These are phyloP conservation scores for Comarum palustre DNA, from an alignment of 306 rosid genomes.

Conservation along the genomic window DNA sequence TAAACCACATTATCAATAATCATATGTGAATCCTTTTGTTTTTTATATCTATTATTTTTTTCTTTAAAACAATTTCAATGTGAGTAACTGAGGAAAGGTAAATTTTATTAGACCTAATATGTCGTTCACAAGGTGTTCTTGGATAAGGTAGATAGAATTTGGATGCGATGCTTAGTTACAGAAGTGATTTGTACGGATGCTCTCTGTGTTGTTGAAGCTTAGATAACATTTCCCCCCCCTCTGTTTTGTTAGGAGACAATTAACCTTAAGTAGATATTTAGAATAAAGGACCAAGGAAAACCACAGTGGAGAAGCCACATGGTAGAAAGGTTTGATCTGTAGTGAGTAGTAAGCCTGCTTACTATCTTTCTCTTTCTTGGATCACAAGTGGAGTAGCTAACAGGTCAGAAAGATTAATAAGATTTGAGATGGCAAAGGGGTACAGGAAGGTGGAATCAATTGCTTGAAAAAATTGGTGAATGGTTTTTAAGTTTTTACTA, in stretches of 20 bases:
- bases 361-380: not conserved
- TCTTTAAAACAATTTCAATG: not conserved
- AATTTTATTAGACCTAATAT: too few relatives aligned
- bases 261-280: not conserved
- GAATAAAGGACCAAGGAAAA: not conserved
- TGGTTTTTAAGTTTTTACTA: not conserved
- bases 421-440: not conserved
- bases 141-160: not conserved
- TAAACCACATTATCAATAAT: not conserved
- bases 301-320: not conserved
- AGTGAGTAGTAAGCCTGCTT: not conserved
- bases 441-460: too few relatives aligned
- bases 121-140: slow-evolving; percentile 1
- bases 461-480: not conserved
- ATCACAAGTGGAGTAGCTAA: not conserved
- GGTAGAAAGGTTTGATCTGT: not conserved
- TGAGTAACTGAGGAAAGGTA: not conserved
- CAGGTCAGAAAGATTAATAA: not conserved
- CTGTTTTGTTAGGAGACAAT: not conserved
- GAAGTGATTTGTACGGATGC: not conserved
- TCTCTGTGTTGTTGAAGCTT: not conserved
- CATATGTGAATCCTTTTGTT: not conserved
- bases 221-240: not conserved
- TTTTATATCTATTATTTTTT: not conserved
- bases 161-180: not conserved